Conservation (phyloP, 306 rosid genomes). For the Pyrus communis region DNA sequence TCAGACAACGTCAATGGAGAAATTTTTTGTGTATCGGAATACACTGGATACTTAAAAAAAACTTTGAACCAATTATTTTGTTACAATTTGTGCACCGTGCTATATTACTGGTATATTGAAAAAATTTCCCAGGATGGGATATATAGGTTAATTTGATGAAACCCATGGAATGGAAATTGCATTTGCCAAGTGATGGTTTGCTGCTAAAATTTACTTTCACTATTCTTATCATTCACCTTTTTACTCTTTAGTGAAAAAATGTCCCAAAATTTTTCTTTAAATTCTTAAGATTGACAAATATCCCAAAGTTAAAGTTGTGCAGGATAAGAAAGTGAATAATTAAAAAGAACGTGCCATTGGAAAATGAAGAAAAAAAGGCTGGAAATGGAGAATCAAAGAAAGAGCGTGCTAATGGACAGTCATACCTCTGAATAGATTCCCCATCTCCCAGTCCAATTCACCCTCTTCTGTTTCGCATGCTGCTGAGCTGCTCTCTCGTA, state of each 20-base stretch:
- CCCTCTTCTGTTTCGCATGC: conserved; percentile 30
- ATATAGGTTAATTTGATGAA: background rate
- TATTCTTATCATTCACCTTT: background rate
- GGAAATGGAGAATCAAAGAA: conserved; percentile 33
- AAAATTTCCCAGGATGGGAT: background rate
- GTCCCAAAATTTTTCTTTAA: background rate
- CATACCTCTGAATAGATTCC: conserved; percentile 52
- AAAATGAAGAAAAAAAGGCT: conserved; percentile 21
- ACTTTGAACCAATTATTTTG: no score
- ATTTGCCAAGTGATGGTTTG: background rate
- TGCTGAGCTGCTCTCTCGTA: background rate
- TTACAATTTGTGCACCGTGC: no score
- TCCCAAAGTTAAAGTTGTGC: background rate
- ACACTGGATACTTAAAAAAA: no score
- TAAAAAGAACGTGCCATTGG: background rate
- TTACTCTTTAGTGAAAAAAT: background rate
- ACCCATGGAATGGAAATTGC: background rate
- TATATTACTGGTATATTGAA: no score
- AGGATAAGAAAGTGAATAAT: background rate
- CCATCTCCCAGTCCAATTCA: conserved; percentile 25
- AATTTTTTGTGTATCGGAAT: no score
- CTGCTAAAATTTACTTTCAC: background rate
- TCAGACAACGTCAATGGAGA: background rate
- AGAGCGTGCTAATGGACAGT: conserved; percentile 56
- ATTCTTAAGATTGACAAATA: background rate